A percentile compares a stretch with the other conserved stretches of the same genome.
These are phyloP conservation scores for Colletotrichum cereale DNA, from an alignment of 2,329 filamentous ascomycete genomes.

Conservation along the genomic window DNA sequence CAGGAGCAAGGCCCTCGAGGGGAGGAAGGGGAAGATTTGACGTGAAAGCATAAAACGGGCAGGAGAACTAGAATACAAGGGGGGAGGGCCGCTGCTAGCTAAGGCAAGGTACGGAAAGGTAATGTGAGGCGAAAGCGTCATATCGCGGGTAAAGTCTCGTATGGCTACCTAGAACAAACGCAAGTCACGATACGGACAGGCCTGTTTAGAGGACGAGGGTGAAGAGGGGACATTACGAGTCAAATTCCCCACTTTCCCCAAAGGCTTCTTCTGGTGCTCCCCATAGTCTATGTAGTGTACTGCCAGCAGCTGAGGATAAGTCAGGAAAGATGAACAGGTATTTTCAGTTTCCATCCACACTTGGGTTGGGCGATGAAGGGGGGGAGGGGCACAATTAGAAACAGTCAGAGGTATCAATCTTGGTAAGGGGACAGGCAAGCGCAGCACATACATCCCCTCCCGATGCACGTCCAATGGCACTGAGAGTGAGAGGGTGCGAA, in stretches of 20 bases:
- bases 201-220: neutral
- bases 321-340: conserved; percentile 9
- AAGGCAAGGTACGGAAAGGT: conserved; percentile 34
- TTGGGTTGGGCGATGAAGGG: neutral
- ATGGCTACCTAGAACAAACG: neutral
- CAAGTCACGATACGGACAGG: conserved; percentile 11
- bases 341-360: conserved; percentile 18
- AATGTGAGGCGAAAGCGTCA: conserved; percentile 9
- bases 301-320: conserved; percentile 12
- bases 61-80: neutral
- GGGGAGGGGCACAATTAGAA: conserved; percentile 2
- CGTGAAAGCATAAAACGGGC: conserved; percentile 22
- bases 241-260: conserved; percentile 30
- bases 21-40: conserved; percentile 8
- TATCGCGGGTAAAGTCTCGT: conserved; percentile 2
- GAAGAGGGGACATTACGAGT: conserved; percentile 29
- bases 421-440: neutral
- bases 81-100: conserved; percentile 28
- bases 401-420: neutral
- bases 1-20: neutral
- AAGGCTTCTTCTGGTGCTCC: conserved; percentile 15
- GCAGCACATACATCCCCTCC: neutral
- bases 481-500: neutral
- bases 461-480: neutral
- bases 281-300: conserved; percentile 11